Evolutionary conservation across 1,139 yeast genomes (phyloP).

Genomic region (Suhomyces panamericanus): DNA sequence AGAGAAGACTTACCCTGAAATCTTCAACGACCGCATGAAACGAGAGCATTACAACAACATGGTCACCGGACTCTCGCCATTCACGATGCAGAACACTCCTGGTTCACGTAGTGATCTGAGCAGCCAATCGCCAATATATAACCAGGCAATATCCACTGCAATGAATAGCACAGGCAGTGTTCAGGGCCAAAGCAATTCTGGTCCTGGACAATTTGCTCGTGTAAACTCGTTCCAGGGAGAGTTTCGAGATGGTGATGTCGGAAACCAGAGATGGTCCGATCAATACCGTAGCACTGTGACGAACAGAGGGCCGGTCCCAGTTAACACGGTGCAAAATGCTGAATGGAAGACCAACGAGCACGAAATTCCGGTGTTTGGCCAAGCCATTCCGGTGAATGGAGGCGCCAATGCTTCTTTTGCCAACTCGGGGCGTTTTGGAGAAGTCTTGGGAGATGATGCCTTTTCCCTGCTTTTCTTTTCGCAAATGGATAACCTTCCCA

Average conservation of each 20-base stretch:
- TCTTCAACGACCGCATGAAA: constrained; percentile 14
- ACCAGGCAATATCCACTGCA: constrained; percentile 29
- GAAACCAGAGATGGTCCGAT: neutral
- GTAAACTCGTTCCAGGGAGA: neutral
- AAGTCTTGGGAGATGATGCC: constrained; percentile 17
- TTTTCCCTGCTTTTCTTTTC: constrained; percentile 20
- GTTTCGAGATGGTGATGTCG: neutral
- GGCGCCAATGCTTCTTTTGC: neutral
- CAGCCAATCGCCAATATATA: constrained; percentile 7
- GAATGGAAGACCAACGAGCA: neutral
- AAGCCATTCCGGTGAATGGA: neutral
- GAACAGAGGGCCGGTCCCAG: neutral
- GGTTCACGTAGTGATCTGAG: constrained; percentile 2
- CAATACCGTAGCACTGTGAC: neutral
- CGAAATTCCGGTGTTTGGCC: neutral
- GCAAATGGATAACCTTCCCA: constrained; percentile 32
- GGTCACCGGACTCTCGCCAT: constrained; percentile 10
- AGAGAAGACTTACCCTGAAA: constrained; percentile 27
- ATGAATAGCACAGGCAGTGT: constrained; percentile 17
- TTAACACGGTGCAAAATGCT: neutral
- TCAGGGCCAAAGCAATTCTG: neutral
- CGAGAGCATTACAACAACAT: neutral
- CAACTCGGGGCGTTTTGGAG: neutral
- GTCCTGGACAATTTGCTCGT: neutral
- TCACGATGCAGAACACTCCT: neutral